Conservation (phyloP, 495 filamentous ascomycete species). For the Trypethelium eluteriae region DNA sequence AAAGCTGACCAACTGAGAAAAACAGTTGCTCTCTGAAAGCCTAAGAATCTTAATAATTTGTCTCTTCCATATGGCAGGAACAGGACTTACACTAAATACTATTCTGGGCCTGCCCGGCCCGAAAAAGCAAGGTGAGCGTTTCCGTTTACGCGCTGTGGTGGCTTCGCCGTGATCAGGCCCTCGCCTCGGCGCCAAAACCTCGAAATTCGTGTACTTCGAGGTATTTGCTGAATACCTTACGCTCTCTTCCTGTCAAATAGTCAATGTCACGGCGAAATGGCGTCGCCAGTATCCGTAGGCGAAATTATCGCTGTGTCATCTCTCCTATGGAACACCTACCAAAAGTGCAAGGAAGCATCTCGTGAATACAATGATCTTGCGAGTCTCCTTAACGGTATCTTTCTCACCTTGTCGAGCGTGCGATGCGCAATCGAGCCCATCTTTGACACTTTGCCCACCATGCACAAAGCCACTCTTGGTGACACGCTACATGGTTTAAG, state of each 20-base stretch:
- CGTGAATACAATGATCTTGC: not conserved
- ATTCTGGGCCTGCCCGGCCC: no score
- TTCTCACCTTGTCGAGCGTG: not conserved
- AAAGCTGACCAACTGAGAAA: no score
- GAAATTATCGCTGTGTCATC: not conserved
- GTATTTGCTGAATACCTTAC: not conserved
- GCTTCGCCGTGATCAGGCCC: no score
- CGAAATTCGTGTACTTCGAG: no score
- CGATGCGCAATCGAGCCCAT: not conserved
- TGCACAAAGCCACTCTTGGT: not conserved
- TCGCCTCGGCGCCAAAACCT: no score
- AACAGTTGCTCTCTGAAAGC: no score
- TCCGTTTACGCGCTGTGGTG: no score
- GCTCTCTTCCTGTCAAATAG: not conserved
- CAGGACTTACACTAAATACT: no score
- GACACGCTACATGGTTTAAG: not conserved
- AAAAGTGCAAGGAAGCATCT: not conserved
- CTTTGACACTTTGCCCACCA: not conserved
- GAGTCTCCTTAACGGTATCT: not conserved
- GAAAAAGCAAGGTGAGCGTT: no score
- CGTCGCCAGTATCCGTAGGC: not conserved
- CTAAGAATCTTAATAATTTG: no score
- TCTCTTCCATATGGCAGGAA: no score
- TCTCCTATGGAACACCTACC: not conserved
- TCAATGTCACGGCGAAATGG: not conserved